Percentiles rank a stretch among this genome's conserved stretches.
Evolutionary conservation across 1,139 yeast genomes (phyloP).

Genomic region (Blastobotrys illinoisensis): DNA sequence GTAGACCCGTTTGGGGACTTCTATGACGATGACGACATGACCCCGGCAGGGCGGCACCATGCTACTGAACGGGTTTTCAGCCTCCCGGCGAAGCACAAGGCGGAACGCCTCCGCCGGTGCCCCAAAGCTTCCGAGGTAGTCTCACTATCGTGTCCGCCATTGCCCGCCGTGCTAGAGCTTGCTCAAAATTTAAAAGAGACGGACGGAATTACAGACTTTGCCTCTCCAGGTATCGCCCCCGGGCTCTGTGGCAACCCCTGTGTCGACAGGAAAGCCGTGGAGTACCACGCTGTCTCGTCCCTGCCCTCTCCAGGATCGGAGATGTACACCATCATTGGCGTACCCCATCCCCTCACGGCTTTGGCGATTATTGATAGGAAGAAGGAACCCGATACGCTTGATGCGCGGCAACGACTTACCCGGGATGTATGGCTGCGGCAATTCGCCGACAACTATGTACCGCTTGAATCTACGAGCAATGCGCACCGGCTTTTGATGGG

Average conservation of each 20-base stretch:
- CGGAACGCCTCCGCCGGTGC: constrained; percentile 22
- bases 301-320: constrained; percentile 14
- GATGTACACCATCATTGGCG: constrained; percentile 17
- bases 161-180: constrained; percentile 7
- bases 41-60: not conserved
- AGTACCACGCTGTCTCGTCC: constrained; percentile 5
- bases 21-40: constrained; percentile 15
- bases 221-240: constrained; percentile 2
- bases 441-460: not conserved
- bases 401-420: constrained; percentile 14
- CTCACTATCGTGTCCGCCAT: constrained; percentile 21
- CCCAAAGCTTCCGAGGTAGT: constrained; percentile 16
- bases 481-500: constrained; percentile 16
- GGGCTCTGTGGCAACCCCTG: constrained; percentile 17
- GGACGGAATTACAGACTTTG: constrained; percentile 2
- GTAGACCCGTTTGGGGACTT: constrained; percentile 21
- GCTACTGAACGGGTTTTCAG: not conserved
- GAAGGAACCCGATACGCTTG: constrained; percentile 12
- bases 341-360: constrained; percentile 72
- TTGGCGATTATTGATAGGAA: constrained; percentile 38
- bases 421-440: constrained; percentile 15
- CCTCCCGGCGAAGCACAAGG: constrained; percentile 18
- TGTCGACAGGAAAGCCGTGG: not conserved
- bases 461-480: not conserved
- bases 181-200: constrained; percentile 2